These are phyloP conservation scores for Imleria badia DNA, from an alignment of 768 basidiomycete genomes.

Conservation along the genomic window DNA sequence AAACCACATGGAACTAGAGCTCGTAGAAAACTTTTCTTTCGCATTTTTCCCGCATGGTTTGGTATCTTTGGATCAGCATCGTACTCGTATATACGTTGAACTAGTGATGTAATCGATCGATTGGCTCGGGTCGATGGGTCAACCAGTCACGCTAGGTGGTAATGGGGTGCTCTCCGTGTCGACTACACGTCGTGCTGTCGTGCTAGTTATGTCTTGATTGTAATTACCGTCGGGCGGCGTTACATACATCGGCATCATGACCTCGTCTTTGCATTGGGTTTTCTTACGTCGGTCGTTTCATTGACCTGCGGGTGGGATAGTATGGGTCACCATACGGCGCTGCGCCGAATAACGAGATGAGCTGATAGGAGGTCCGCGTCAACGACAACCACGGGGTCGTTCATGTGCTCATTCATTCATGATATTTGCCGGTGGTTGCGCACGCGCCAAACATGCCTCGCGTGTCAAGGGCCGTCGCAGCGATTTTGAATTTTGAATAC, in stretches of 20 bases:
- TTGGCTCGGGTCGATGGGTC: background rate
- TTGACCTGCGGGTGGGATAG: background rate
- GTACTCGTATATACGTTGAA: background rate
- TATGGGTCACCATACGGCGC: background rate
- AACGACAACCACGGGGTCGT: background rate
- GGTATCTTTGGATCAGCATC: background rate
- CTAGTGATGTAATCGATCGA: background rate
- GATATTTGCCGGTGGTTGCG: background rate
- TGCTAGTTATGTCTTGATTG: background rate
- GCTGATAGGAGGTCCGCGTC: background rate
- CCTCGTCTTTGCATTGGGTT: background rate
- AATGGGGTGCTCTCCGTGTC: background rate
- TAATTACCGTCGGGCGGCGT: conserved; percentile 5
- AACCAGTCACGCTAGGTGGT: background rate
- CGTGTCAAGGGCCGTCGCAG: background rate
- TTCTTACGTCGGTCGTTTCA: background rate
- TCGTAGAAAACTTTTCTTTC: background rate
- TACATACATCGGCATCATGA: background rate
- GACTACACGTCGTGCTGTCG: background rate
- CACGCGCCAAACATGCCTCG: background rate
- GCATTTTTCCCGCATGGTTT: background rate
- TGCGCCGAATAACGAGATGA: background rate
- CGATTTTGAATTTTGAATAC: background rate
- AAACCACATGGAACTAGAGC: conserved; percentile 1
- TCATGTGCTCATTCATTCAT: background rate